A percentile compares a stretch with the other conserved stretches of the same genome.
Evolutionary conservation across 2,329 filamentous ascomycete genomes (phyloP).

Genomic region (Rutstroemia sp.): DNA sequence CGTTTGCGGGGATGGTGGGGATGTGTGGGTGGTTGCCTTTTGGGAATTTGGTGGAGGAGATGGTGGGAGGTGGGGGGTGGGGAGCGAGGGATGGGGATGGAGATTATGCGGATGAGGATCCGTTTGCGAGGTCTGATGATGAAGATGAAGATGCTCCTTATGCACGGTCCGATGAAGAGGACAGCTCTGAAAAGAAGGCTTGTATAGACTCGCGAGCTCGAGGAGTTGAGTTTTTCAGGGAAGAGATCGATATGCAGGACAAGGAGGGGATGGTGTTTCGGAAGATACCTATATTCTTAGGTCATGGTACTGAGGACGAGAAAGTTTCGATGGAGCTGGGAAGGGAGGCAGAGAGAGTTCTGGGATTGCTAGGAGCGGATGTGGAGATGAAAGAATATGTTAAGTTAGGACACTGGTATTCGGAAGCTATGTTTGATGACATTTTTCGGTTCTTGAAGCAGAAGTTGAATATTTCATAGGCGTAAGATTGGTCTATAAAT

Average conservation of each 20-base stretch:
- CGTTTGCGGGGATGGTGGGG: constrained; percentile 30
- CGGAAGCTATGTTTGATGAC: constrained; percentile 34
- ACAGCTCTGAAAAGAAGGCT: not conserved
- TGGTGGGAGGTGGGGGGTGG: not conserved
- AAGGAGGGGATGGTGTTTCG: constrained; percentile 4
- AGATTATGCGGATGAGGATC: not conserved
- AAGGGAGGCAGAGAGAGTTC: constrained; percentile 27
- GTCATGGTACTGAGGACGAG: constrained; percentile 40
- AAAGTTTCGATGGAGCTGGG: constrained; percentile 35
- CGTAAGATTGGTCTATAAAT: no score
- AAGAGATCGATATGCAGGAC: constrained; percentile 14
- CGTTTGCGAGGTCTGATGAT: not conserved
- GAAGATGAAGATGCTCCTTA: constrained; percentile 2
- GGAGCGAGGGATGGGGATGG: not conserved
- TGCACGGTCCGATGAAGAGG: constrained; percentile 9
- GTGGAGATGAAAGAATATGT: constrained; percentile 35
- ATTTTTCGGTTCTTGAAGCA: constrained; percentile 30
- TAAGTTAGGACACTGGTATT: constrained; percentile 40
- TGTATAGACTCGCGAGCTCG: not conserved
- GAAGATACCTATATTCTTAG: constrained; percentile 38
- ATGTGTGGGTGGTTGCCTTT: constrained; percentile 43
- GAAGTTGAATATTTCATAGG: not conserved
- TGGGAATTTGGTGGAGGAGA: constrained; percentile 26
- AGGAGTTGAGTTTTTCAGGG: constrained; percentile 12
- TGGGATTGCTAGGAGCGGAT: constrained; percentile 31